Percentiles rank a stretch among this genome's conserved stretches.
These are phyloP conservation scores for Chondrostereum purpureum DNA, from an alignment of 1,284 basidiomycete genomes.

Conservation along the genomic window DNA sequence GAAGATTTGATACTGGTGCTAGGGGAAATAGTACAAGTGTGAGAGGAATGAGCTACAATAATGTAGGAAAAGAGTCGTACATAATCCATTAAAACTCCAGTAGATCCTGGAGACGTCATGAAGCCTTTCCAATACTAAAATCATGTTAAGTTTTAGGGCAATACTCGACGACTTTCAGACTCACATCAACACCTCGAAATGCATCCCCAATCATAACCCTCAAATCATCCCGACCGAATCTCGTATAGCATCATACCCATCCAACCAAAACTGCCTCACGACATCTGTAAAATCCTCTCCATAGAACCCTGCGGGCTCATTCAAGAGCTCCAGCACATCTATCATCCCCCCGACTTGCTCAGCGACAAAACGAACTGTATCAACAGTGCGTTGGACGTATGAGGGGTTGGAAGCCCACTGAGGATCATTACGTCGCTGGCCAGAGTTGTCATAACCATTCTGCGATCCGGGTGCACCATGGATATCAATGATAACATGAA, in stretches of 20 bases:
- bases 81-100: constrained; percentile 59
- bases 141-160: background rate
- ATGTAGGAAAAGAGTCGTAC: constrained; percentile 27
- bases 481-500: constrained; percentile 67
- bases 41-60: constrained; percentile 3
- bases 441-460: constrained; percentile 82
- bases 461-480: constrained; percentile 67
- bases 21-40: constrained; percentile 5
- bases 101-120: constrained; percentile 42
- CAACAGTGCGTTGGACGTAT: constrained; percentile 60
- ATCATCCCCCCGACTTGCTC: constrained; percentile 48
- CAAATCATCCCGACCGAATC: constrained; percentile 33
- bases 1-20: constrained; percentile 82
- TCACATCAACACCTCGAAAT: constrained; percentile 55
- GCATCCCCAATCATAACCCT: constrained; percentile 71
- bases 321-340: constrained; percentile 57
- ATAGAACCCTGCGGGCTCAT: constrained; percentile 54
- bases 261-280: constrained; percentile 45
- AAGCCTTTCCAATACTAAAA: constrained; percentile 64
- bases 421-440: constrained; percentile 57
- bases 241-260: constrained; percentile 52
- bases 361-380: constrained; percentile 54
- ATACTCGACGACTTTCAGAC: constrained; percentile 10
- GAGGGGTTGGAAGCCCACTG: constrained; percentile 54
- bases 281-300: constrained; percentile 33